Conservation (phyloP, 73 alveolate species). For the Symbiodinium pilosum region DNA sequence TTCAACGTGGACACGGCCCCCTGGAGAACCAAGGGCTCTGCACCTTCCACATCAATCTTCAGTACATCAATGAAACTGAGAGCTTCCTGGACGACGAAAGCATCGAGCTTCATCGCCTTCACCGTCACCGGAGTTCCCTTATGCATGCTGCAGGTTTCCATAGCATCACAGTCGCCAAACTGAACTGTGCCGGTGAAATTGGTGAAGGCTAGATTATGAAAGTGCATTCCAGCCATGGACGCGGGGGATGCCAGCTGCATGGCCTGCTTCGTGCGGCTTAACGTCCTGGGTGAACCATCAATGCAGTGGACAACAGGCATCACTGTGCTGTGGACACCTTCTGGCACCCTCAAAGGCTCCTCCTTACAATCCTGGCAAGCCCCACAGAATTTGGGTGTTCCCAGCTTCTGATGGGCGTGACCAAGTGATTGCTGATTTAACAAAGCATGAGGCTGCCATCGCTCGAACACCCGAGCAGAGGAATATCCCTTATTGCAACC, state of each 20-base stretch:
- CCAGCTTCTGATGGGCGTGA: background rate
- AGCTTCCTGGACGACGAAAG: background rate
- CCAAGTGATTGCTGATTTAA: background rate
- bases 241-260: background rate
- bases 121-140: slow-evolving; percentile 3
- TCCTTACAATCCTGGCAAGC: background rate
- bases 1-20: background rate
- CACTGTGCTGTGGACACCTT: background rate
- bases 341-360: background rate
- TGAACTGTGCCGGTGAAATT: background rate
- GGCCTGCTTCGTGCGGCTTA: background rate
- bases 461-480: background rate
- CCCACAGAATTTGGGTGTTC: background rate
- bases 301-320: background rate
- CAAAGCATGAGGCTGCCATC: background rate
- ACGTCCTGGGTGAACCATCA: background rate
- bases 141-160: background rate
- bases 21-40: slow-evolving; percentile 7
- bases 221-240: background rate
- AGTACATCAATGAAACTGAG: background rate
- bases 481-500: background rate
- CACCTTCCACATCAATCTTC: slow-evolving; percentile 3
- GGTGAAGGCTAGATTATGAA: background rate
- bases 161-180: background rate
- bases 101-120: background rate